Base-by-base conservation (phyloP, 805 yeast species). In the Pichia sporocuriosa region DNA sequence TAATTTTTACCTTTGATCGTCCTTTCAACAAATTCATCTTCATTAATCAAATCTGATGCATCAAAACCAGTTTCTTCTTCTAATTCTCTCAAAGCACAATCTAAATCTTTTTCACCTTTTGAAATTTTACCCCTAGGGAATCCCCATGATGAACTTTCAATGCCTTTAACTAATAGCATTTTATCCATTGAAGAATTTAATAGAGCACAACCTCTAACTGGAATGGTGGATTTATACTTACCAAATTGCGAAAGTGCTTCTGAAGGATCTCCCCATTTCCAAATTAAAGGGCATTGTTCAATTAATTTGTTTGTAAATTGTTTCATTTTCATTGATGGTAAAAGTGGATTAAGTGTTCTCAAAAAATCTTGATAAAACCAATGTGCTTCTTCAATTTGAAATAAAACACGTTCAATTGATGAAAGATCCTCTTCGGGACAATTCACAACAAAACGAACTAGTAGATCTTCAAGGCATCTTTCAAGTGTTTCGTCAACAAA, bases 81-180 rank as follows among this genome's bases (percentile, higher is more conserved):
- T 19, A 85, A 88, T 59, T 93, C 99, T 54, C 99, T 75, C 12
- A 86, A 63, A 5, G 97, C 97, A 66, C 98, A 94, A 40, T 75
- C 79, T 6, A 78, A 72, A 61, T 93, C 98, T 13, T 79, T 68
- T 66, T 93, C 99, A 56, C 81, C 94, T 58, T 93, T 89, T 29
- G 94, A 85, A 43, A 93, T 93, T 62, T 93, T 93, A 6, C 99
- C 99, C 59, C 96, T 71, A 6, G 99, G 99, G 56, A 93, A 93
- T 7, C 96, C 84, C 97, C 97, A 93, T 1, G 83, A 65, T 25
- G 67, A 63, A 11, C 88, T 74, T 48, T 85, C 94, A 37, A 80
- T 79, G 4, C 96, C 97, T 56, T 85, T 80, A 5, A 93, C 95
- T 49, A 93, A 65, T 23, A 94, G 57, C 10, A 86, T 67, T 56